Percentiles rank a stretch among this genome's conserved stretches.
These are phyloP conservation scores for Piper betle DNA, from an alignment of 164 flowering plant species.

Conservation along the genomic window DNA sequence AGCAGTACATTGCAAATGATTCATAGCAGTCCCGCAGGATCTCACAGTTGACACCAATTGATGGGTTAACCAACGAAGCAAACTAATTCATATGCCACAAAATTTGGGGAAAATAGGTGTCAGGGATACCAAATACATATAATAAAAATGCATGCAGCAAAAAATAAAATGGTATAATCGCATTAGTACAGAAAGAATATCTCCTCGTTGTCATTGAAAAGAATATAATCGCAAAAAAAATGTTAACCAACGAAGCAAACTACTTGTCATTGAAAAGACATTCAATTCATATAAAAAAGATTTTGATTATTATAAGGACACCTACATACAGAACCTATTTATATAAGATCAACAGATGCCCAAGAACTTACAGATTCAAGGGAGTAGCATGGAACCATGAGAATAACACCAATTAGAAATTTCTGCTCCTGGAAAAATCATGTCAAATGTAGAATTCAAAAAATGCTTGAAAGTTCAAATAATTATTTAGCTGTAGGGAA, in stretches of 20 bases:
- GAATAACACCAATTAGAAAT: conserved; percentile 78
- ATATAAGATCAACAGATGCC: too few species aligned
- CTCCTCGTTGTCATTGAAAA: too few species aligned
- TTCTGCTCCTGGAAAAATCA: conserved; percentile 69
- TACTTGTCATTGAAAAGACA: too few species aligned
- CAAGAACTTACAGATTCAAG: conserved; percentile 70
- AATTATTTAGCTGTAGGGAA: not conserved
- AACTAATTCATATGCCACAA: conserved; percentile 21
- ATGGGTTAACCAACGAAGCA: conserved; percentile 41
- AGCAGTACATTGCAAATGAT: conserved; percentile 98
- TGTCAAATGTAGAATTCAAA: conserved; percentile 1
- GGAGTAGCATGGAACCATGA: conserved; percentile 94
- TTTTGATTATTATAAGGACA: too few species aligned
- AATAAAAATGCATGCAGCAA: not conserved
- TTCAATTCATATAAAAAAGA: too few species aligned
- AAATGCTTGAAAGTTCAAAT: not conserved
- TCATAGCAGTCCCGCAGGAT: conserved; percentile 96
- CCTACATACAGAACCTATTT: too few species aligned
- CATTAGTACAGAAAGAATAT: too few species aligned
- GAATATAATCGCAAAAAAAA: too few species aligned
- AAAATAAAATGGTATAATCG: not conserved
- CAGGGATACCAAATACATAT: not conserved
- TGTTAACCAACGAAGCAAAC: too few species aligned
- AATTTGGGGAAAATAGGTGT: conserved; percentile 34
- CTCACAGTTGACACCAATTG: conserved; percentile 69